Base-by-base conservation (phyloP, 371 early-diverging fungal species). In the Umbelopsis sp. region DNA sequence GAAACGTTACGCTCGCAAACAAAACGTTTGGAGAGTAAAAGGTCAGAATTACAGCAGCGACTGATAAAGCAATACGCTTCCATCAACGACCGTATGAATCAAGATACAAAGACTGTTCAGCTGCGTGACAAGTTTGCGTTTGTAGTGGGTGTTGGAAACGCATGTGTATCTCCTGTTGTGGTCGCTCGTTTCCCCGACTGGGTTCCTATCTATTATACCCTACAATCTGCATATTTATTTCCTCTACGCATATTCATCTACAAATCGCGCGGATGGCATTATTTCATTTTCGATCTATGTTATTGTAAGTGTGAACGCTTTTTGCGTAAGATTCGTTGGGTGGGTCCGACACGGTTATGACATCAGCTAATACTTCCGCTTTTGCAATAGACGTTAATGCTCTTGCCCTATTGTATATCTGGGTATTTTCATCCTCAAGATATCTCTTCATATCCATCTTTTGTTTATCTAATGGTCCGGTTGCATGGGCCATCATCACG, bases 231-330 rank as follows among this genome's bases (percentile, higher is more conserved):
- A 16, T 72, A 84, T 29, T 67, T 91, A 20, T 50, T 90, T 9
- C 65, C 78, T 1, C 69, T 88, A 29, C 86, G 91, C 1, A 86
- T 77, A 67, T 74, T 87, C 22, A 77, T 88, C 46, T 91, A 91
- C 78, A 86, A 86, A 69, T 75, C 72, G 24, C 81, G 80, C 50
- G 74, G 81, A 45, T 90, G 87, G 85, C 91, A 91, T 72, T 90
- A 87, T 63, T 91, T 91, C 68, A 74, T 88, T 45, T 89, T 89
- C 71, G 91, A 91, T 82, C 78, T 90, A 41, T 91, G 91, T 64
- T 91, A 91, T 67, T 86, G 85, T 57, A 35, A 57, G 57, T 66
- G 73, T 72, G 72, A 68, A 12, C 41, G 41, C 12, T 41, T 41
- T 10, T 41, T 41, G 41, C 41, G 41, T 41, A 2, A 57, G 57